phyloP scores from a whole-genome alignment of 441 rosid species.

The Pelargonium australe region DNA sequence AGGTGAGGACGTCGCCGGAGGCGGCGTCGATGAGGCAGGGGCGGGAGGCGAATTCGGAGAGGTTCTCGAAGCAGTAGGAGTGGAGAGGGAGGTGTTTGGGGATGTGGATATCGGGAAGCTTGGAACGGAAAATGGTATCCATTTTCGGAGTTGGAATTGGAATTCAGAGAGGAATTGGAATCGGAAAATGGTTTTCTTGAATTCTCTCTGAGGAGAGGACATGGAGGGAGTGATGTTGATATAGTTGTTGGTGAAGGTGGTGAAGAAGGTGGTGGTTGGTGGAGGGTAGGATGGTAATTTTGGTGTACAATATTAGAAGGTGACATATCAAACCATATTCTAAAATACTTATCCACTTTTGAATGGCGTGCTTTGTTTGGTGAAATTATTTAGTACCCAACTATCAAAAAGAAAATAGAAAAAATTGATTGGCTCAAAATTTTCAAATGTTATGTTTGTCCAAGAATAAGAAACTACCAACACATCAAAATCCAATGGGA shows the following conservation, averaged over 20 bases:
- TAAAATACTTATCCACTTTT: too few relatives aligned
- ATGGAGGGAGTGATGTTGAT: not conserved
- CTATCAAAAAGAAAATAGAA: too few relatives aligned
- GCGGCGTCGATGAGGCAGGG: constrained; percentile 25
- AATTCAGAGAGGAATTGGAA: not conserved
- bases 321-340: too few relatives aligned
- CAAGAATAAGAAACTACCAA: too few relatives aligned
- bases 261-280: not conserved
- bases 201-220: not conserved
- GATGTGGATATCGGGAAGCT: constrained; percentile 24
- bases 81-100: constrained; percentile 23
- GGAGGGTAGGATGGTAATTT: not conserved
- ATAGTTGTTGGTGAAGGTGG: not conserved
- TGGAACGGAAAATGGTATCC: constrained; percentile 21
- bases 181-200: not conserved
- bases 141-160: not conserved
- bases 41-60: constrained; percentile 20
- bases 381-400: too few relatives aligned
- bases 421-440: too few relatives aligned
- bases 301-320: too few relatives aligned
- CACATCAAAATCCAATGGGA: too few relatives aligned
- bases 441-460: too few relatives aligned
- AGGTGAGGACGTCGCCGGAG: constrained; percentile 19
- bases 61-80: constrained; percentile 22
- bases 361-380: too few relatives aligned